Base-by-base conservation (phyloP, 192 early-diverging fungal species). In the Chytriomyces confervae region DNA sequence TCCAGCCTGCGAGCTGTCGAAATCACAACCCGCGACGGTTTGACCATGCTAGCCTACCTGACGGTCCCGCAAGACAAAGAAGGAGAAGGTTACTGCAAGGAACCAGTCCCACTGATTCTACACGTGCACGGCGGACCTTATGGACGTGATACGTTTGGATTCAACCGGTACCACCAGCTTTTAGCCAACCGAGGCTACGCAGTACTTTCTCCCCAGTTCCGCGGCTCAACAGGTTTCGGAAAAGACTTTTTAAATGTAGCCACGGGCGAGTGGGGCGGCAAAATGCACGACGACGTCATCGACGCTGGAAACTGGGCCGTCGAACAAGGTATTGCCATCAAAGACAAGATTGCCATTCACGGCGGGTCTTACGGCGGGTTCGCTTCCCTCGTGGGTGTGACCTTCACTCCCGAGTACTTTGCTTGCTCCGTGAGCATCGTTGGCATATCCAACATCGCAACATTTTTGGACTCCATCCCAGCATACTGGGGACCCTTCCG, bases 341-440 rank as follows among this genome's bases (percentile, higher is more conserved):
- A 79, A 60, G 83, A 84, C 29, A 77, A 84, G 61, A 77, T 84
- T 20, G 83, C 83, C 8, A 84, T 84, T 7, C 62, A 67, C 48
- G 83, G 83, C 50, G 83, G 75, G 47, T 77, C 69, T 7, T 84
- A 84, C n/a, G 83, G 83, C 44, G 83, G 84, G 7, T 85, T 82
- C 63, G 10, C 81, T 24, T 67, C 74, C 7, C 82, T 84, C 46
- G 83, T 83, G 0, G 83, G 83, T 16, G 79, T 84, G 20, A 81
- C 83, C 2, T 81, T 82, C 51, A 84, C 83, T 24, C 83, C 83
- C 45, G 79, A 84, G 23, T 82, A 78, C 27, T 84, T 81, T 76
- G 70, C 78, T 53, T 83, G 78, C 20, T 66, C 82, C 20, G 83
- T 84, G 4, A 84, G 85, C 51, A 46, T 84, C 23, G 83, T 78